Conservation (phyloP, 164 flowering plant species). For the Echeveria elegans region DNA sequence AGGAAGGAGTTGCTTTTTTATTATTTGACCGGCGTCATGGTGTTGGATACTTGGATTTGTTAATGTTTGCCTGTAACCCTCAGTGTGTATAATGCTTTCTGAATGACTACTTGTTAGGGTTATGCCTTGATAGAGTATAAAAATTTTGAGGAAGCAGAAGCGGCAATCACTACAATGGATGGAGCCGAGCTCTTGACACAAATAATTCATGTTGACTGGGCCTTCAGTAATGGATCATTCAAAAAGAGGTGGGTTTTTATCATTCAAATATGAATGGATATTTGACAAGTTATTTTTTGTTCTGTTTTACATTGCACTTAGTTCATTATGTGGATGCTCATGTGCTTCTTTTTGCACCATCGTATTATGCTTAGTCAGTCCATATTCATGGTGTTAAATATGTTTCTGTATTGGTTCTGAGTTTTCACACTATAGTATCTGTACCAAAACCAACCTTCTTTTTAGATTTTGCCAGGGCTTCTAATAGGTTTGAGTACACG, state of each 20-base stretch:
- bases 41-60: background rate
- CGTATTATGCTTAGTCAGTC: too few relatives aligned
- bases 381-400: too few relatives aligned
- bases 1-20: too few relatives aligned
- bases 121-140: conserved; percentile 60
- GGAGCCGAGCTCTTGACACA: conserved; percentile 40
- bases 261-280: background rate
- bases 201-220: conserved; percentile 54
- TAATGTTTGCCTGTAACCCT: too few relatives aligned
- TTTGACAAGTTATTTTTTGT: too few relatives aligned
- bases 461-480: too few relatives aligned
- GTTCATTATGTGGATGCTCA: background rate
- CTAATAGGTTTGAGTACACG: too few relatives aligned
- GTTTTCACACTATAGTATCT: too few relatives aligned
- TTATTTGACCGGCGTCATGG: background rate
- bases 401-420: too few relatives aligned
- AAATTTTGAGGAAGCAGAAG: conserved; percentile 44
- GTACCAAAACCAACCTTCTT: too few relatives aligned
- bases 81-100: background rate
- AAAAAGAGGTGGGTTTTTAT: conserved; percentile 32
- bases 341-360: too few relatives aligned
- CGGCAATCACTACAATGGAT: conserved; percentile 40
- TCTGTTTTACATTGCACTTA: background rate
- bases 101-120: conserved; percentile 24
- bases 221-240: conserved; percentile 51